A percentile compares a stretch with the other conserved stretches of the same genome.
phyloP scores from a whole-genome alignment of 2,329 filamentous ascomycete species.

The Pseudogymnoascus verrucosus region DNA sequence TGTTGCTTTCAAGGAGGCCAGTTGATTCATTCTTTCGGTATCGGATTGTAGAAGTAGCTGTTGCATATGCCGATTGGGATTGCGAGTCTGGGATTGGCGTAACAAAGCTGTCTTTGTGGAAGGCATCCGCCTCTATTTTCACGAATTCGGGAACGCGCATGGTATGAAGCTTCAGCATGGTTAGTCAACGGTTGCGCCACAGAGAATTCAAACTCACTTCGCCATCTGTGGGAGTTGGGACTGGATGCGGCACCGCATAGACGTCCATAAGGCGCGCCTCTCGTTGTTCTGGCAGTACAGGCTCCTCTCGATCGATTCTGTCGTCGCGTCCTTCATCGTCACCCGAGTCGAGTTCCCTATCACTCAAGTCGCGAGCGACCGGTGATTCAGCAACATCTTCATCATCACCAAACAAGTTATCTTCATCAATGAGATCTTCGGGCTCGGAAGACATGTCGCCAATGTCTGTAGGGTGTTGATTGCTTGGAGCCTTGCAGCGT shows the following conservation, averaged over 20 bases:
- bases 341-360: constrained; percentile 55
- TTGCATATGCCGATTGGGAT: constrained; percentile 40
- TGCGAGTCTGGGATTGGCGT: constrained; percentile 53
- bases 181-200: constrained; percentile 15
- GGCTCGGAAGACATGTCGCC: constrained; percentile 15
- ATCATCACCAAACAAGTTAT: constrained; percentile 56
- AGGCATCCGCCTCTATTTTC: constrained; percentile 59
- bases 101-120: constrained; percentile 57
- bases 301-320: constrained; percentile 36
- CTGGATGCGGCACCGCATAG: constrained; percentile 58
- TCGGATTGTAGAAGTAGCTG: constrained; percentile 57
- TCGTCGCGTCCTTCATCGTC: constrained; percentile 58
- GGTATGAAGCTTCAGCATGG: constrained; percentile 49
- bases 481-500: neutral
- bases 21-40: constrained; percentile 60
- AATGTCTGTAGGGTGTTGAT: neutral
- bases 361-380: constrained; percentile 37
- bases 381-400: constrained; percentile 26
- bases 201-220: constrained; percentile 42
- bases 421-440: constrained; percentile 39
- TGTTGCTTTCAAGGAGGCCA: constrained; percentile 63
- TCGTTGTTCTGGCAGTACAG: constrained; percentile 30
- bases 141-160: constrained; percentile 67
- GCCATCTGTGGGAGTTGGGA: constrained; percentile 64
- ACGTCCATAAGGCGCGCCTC: constrained; percentile 54